Conservation (phyloP, 768 basidiomycete species). For the Arthromyces matolae region DNA sequence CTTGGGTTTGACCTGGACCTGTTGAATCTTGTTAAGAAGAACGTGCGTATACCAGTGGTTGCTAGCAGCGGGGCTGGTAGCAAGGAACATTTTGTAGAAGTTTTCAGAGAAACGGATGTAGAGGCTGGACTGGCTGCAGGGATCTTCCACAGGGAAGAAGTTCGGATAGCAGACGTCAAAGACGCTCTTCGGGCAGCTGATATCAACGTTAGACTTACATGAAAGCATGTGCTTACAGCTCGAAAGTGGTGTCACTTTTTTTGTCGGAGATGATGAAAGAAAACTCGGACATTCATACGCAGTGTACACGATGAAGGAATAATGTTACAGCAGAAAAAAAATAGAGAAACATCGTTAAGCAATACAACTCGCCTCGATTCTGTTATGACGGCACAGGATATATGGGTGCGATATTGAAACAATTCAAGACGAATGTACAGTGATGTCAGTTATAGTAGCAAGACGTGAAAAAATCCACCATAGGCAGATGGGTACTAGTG, state of each 20-base stretch:
- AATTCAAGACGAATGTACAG: constrained; percentile 14
- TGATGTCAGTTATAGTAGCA: constrained; percentile 16
- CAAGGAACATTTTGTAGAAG: constrained; percentile 79
- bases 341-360: constrained; percentile 5
- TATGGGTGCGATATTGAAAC: constrained; percentile 18
- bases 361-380: constrained; percentile 12
- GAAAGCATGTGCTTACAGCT: no score
- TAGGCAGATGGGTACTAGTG: background rate
- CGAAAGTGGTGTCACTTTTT: no score
- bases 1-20: constrained; percentile 88
- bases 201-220: constrained; percentile 43
- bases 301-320: no score
- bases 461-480: background rate
- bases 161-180: constrained; percentile 82
- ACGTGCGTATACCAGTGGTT: constrained; percentile 87
- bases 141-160: constrained; percentile 92
- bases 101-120: constrained; percentile 74
- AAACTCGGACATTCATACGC: no score
- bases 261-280: no score
- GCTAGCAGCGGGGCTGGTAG: constrained; percentile 92
- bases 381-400: constrained; percentile 5
- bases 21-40: constrained; percentile 66
- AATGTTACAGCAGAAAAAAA: background rate
- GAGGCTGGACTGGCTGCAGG: constrained; percentile 96
- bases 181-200: constrained; percentile 39